A percentile compares a stretch with the other conserved stretches of the same genome.
Evolutionary conservation across 179 eudicot genomes (phyloP).

Genomic region (Amaranthus tricolor): DNA sequence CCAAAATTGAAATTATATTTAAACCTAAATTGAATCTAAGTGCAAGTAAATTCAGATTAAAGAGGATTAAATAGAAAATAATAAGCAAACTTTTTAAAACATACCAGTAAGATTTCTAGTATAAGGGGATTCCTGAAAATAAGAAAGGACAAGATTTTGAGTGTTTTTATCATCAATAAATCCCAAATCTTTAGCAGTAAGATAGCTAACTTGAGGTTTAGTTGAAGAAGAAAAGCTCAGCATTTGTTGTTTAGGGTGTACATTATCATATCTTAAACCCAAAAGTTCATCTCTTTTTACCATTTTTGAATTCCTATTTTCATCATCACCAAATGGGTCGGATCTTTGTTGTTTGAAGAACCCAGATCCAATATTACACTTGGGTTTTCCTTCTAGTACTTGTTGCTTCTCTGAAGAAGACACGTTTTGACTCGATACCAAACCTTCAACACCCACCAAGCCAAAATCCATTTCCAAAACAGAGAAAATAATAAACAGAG

Average conservation of each 20-base stretch:
- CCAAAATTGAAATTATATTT: conserved; percentile 1
- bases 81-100: neutral
- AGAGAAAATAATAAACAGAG: neutral
- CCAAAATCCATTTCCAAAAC: conserved; percentile 59
- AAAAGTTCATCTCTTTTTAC: conserved; percentile 45
- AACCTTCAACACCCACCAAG: conserved; percentile 43
- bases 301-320: conserved; percentile 43
- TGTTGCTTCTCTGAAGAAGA: conserved; percentile 12
- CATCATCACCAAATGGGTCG: conserved; percentile 38
- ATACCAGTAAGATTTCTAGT: conserved; percentile 45
- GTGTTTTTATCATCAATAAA: conserved; percentile 32
- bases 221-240: conserved; percentile 71
- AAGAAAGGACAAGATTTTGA: conserved; percentile 29
- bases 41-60: neutral
- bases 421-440: conserved; percentile 17
- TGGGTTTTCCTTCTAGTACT: conserved; percentile 29
- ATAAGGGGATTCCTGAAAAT: conserved; percentile 29
- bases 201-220: conserved; percentile 21
- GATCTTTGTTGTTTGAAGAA: conserved; percentile 50
- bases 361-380: conserved; percentile 37
- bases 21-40: no score
- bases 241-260: conserved; percentile 54
- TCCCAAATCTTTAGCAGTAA: conserved; percentile 15
- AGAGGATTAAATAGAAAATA: neutral
- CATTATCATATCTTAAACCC: conserved; percentile 39